Conservation (phyloP, 805 yeast species). For the Naumovozyma baii region DNA sequence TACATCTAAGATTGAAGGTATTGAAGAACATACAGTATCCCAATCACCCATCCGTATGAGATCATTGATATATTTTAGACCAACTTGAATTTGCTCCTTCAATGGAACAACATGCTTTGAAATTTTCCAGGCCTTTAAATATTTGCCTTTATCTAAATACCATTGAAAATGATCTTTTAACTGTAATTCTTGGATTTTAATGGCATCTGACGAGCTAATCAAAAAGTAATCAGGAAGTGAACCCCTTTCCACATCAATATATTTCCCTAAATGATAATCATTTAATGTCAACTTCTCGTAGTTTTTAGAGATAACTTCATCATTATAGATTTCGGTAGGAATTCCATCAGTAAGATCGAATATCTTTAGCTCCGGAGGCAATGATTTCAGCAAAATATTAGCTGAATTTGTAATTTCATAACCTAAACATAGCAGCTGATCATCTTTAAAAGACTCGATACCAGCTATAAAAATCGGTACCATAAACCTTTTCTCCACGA, state of each 20-base stretch:
- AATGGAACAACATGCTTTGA: constrained; percentile 47
- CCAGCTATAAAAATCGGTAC: constrained; percentile 57
- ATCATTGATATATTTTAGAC: constrained; percentile 40
- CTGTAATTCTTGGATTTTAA: constrained; percentile 63
- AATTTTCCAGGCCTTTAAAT: constrained; percentile 69
- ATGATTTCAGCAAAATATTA: constrained; percentile 12
- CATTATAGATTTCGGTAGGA: constrained; percentile 69
- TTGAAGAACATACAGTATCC: neutral
- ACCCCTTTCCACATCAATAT: constrained; percentile 24
- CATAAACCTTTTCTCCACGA: constrained; percentile 31
- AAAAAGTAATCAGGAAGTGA: constrained; percentile 45
- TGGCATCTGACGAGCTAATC: constrained; percentile 73
- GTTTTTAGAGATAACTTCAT: constrained; percentile 59
- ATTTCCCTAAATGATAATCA: constrained; percentile 63
- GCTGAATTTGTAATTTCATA: constrained; percentile 10
- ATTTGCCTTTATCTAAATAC: constrained; percentile 49
- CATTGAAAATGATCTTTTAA: constrained; percentile 63
- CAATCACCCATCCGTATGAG: constrained; percentile 20
- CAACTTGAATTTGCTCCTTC: constrained; percentile 46
- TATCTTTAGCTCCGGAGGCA: constrained; percentile 70
- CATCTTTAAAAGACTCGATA: constrained; percentile 64
- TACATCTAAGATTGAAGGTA: constrained; percentile 2
- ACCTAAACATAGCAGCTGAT: constrained; percentile 42
- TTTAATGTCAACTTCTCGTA: constrained; percentile 57
- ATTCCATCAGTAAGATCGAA: constrained; percentile 41